Conservation (phyloP, 495 filamentous ascomycete species). For the Penicillium arizonense region DNA sequence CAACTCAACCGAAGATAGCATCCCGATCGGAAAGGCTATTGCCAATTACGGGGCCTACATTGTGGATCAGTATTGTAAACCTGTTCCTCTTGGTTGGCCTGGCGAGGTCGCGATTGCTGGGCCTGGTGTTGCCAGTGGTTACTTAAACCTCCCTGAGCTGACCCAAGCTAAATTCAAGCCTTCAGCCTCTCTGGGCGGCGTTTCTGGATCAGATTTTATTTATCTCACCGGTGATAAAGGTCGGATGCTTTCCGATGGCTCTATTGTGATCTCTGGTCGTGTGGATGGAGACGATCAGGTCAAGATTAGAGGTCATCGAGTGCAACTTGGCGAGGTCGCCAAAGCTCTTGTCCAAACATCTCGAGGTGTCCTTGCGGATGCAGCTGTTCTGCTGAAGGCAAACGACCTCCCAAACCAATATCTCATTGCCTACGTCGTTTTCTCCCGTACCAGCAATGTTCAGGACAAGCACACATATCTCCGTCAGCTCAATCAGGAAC, state of each 20-base stretch:
- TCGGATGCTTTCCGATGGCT: background rate
- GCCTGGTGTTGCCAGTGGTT: conserved; percentile 33
- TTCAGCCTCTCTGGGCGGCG: background rate
- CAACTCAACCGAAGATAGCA: background rate
- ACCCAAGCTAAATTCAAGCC: conserved; percentile 26
- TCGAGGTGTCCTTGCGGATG: background rate
- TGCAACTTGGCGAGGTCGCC: background rate
- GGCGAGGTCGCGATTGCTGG: conserved; percentile 41
- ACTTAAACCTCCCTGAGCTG: conserved; percentile 36
- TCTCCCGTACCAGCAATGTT: background rate
- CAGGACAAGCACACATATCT: background rate
- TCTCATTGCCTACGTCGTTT: background rate
- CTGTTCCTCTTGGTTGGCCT: conserved; percentile 44
- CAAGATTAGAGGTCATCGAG: background rate
- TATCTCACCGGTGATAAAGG: background rate
- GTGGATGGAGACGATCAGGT: background rate
- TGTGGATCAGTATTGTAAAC: conserved; percentile 35
- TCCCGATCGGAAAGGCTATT: conserved; percentile 21
- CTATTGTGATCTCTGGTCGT: background rate
- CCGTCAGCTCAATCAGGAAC: background rate
- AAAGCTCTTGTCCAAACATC: background rate
- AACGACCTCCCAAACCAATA: background rate
- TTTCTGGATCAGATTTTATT: background rate
- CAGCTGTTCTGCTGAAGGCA: background rate
- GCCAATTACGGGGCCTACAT: conserved; percentile 44